Evolutionary conservation across 495 filamentous ascomycete species (phyloP), one percentile per base, ranked within the genome.

Genomic region (Margaritispora aquatica): DNA sequence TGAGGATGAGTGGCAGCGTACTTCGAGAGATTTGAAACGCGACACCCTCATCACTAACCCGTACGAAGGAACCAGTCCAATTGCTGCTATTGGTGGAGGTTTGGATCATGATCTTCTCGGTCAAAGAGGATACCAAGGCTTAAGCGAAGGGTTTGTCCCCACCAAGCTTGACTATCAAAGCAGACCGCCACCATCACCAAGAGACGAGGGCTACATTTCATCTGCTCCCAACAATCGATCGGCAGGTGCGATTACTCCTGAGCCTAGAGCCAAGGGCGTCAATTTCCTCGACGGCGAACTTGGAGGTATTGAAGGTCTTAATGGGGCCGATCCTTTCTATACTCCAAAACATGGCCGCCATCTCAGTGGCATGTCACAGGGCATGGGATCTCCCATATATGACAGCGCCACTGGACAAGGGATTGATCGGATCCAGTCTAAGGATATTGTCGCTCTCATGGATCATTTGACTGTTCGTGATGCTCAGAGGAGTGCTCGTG

Each of bases 401-500:
- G 94, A 97, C 69, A 86, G 89, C 60, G 81, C 93, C 21, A 96
- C 90, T 5, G 94, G 95, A 26, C 83, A 80, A 51, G 93, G 92
- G 29, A 88, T 96, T 60, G 92, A 97, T 61, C 80, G 86, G 38
- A 99, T 99, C 58, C 86, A 99, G 70, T 96, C 90, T 5, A 93
- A 96, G 73, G 95, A 99, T 69, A 95, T 99, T 65, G 86, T 97
- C 62, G 92, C 94, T 41, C 76, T 99, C 24, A 97, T 99, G 94
- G 92, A 99, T 68, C 94, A 96, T 81, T 87, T 98, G 60, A 97
- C 94, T 68, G 95, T 97, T 61, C 86, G 94, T 13, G 94, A 99
- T 77, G 93, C 92, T 44, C 93, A 97, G 74, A 89, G 94, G 31
- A 97, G 95, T 73, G 94, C 94, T 49, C 81, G 93, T 38, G 94